Base-by-base conservation (phyloP, 2,329 filamentous ascomycete genomes). In the Plenodomus lindquistii region DNA sequence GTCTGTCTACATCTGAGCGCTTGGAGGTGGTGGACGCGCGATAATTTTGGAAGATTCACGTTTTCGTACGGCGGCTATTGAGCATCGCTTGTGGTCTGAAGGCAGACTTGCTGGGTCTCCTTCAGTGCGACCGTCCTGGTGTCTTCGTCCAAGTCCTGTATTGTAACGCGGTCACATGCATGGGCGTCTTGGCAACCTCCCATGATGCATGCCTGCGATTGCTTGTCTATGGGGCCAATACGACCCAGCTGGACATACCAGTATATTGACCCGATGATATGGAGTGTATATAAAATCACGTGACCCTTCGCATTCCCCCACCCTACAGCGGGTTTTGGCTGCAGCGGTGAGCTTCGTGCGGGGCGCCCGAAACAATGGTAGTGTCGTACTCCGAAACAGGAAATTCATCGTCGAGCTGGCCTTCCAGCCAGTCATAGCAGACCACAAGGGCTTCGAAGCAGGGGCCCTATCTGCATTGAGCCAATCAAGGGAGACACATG, bases 341-440 rank as follows among this genome's bases (percentile, higher is more conserved):
- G 47, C 52, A 54, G 60, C 60, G 60, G 60, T 63, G 60, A 57
- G 54, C 40, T 55, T 48, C 40, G 37, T 29, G 46, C 50, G 50
- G 47, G 42, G 48, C 46, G 46, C 41, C 59, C 62, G 59, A 57
- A 35, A 20, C 37, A 42, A 34, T 46, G 55, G 51, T 60, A 43
- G 49, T 37, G 38, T 49, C 42, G 37, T n/a, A 19, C 7, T 39
- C 57, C 48, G 9, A 22, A 60, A 57, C 34, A 49, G 52, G 59
- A 46, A 60, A 51, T 37, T 49, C 20, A 38, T 50, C 44, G 47
- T 49, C 40, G 22, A 31, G 37, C 31, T 20, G 34, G 16, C 41
- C 36, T 35, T 37, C 27, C 46, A 45, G 34, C 50, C 62, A 60
- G 36, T 63, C 55, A 59, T 17, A 54, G 22, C 19, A 15, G 41